Conservation (phyloP, 1,139 yeast species). For the Candida tropicalis region DNA sequence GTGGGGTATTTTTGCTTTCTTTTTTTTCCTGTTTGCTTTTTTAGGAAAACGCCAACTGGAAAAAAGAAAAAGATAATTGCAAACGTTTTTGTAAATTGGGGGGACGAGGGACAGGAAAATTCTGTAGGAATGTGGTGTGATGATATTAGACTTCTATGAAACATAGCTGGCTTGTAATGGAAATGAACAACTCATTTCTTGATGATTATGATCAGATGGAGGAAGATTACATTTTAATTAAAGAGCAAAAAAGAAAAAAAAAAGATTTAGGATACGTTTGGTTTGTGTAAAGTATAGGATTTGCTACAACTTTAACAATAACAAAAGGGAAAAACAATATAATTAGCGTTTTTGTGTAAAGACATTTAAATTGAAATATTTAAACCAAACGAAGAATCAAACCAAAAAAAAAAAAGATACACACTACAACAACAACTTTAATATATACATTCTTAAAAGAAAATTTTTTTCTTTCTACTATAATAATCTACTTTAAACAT, state of each 20-base stretch:
- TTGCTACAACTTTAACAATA: background rate
- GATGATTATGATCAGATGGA: too few relatives aligned
- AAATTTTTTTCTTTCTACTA: background rate
- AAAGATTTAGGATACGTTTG: background rate
- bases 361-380: background rate
- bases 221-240: too few relatives aligned
- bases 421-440: background rate
- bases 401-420: background rate
- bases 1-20: slow-evolving; percentile 1
- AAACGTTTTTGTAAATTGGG: background rate
- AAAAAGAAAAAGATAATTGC: background rate
- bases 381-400: slow-evolving; percentile 4
- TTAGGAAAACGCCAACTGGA: background rate
- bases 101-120: background rate
- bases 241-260: too few relatives aligned
- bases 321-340: background rate
- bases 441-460: background rate
- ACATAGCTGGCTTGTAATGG: too few relatives aligned
- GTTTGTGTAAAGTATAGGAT: background rate
- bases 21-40: background rate
- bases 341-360: background rate
- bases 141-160: too few relatives aligned
- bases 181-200: too few relatives aligned
- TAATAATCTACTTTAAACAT: too few relatives aligned
- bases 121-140: slow-evolving; percentile 2